phyloP scores from a whole-genome alignment of 2,329 filamentous ascomycete genomes.

The Aspergillus sp. region DNA sequence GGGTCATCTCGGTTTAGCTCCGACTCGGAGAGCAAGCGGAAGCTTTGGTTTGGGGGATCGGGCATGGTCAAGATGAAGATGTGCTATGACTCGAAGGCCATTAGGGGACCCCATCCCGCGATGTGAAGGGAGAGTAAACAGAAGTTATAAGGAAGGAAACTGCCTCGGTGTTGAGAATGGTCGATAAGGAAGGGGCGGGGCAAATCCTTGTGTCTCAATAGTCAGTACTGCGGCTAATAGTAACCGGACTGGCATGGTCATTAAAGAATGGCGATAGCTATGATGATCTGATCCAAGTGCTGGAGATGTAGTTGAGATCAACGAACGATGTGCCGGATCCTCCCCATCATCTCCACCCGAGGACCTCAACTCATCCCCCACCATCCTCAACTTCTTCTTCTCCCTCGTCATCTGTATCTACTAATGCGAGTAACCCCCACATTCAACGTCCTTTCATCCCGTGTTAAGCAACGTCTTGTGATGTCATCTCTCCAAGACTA shows the following conservation, averaged over 20 bases:
- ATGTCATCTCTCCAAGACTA: constrained; percentile 25
- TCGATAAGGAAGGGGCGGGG: background rate
- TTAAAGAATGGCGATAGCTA: background rate
- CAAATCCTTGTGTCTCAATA: background rate
- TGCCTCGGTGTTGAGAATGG: background rate
- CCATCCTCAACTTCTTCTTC: background rate
- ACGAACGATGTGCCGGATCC: background rate
- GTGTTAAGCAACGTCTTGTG: background rate
- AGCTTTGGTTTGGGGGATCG: background rate
- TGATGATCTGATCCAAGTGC: background rate
- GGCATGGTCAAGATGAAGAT: background rate
- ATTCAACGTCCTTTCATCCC: background rate
- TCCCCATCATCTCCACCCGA: constrained; percentile 2
- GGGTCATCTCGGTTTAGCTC: background rate
- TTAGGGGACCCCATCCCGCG: background rate
- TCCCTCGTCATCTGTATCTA: background rate
- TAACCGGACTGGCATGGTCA: background rate
- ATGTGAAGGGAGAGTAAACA: background rate
- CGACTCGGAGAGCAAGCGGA: background rate
- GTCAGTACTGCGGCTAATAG: background rate
- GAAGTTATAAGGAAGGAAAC: background rate
- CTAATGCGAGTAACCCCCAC: no score
- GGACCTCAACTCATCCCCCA: background rate
- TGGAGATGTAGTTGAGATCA: background rate
- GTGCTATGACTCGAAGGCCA: background rate